Base-by-base conservation (phyloP, 768 basidiomycete species). In the Coprinopsis marcescibilis region DNA sequence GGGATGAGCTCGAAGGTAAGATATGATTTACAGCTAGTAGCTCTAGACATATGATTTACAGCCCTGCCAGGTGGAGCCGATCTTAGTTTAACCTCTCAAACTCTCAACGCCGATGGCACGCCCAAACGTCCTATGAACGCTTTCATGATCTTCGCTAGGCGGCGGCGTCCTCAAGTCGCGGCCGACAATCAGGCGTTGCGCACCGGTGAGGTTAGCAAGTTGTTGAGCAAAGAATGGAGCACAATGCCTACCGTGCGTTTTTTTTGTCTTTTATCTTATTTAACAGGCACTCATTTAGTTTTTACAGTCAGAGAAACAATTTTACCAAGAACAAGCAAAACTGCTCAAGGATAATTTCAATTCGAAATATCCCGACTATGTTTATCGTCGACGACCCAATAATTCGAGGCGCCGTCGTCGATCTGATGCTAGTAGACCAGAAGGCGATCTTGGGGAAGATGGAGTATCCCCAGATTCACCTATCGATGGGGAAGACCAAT, bases 61-160 rank as follows among this genome's bases (percentile, higher is more conserved):
- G 32, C 23, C 30, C 25, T 30, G 32, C 53, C 53, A 64, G 65
- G 62, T 25, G 67, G 69, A 46, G 58, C 66, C 46, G 64, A 65
- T 45, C 48, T 58, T 29, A 67, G 81, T 2, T 64, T 89, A 60
- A 90, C 81, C 15, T 78, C 78, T 3, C 89, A 91, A 64, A 81
- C 85, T 12, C 75, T 91, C 48, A 92, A 92, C 61, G 73, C 85
- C 1, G 89, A 92, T 55, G 89, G 89, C 21, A 90, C 88, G 38
- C 89, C 89, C 20, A 90, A 90, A 61, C 81, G 89, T 11, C 89
- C 89, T 26, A 91, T 92, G 89, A 92, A 92, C 62, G 89, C 89
- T 17, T 92, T 92, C 70, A 91, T 92, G 89, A 91, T 92, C 50
- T 92, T 90, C 57, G 89, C 89, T 51, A 78, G 89, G 19, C 76